Base-by-base conservation (phyloP, 768 basidiomycete species). In the Scleroderma bovista region DNA sequence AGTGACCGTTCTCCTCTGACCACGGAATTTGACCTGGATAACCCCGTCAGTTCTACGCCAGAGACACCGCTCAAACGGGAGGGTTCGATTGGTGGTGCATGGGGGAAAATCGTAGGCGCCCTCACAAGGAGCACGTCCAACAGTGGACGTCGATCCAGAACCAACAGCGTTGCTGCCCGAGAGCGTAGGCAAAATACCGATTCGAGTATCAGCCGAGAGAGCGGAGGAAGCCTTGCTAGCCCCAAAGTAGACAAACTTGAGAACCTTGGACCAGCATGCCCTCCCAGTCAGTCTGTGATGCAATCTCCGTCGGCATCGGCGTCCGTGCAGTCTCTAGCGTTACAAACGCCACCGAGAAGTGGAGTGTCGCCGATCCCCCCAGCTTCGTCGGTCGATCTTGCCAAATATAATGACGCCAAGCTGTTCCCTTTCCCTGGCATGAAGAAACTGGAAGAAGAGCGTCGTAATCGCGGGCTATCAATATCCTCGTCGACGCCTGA, bases 371-470 rank as follows among this genome's bases (percentile, higher is more conserved):
- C 88, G n/a, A 79, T 93, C 33, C 91, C 91, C 36, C 78, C 82
- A 16, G 78, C 82, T 11, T 83, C 86, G 23, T 75, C 80, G 13
- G 78, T 78, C 26, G 89, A 91, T 67, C 67, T 84, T 63, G 73
- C 75, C 24, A 88, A 77, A 68, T 94, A 87, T 67, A 81, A 81
- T 54, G 75, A 79, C 50, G 65, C 78, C 29, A 97, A 97, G 64
- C 73, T 96, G 32, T 88, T 86, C 67, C 91, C 93, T 1, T 93
- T 95, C 76, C 91, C 90, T 22, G 91, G 90, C 33, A 84, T 93
- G 66, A 78, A 83, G 60, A 78, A 80, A 57, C 72, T 93, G 33
- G 88, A 88, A 63, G 84, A 88, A 61, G 80, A 87, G 59, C 76
- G 83, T 57, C 78, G 81, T 31, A 74, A 75, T 47, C 77, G 76